These are phyloP conservation scores for Ophiostoma piceae DNA, from an alignment of 2,329 filamentous ascomycete genomes.

Conservation along the genomic window DNA sequence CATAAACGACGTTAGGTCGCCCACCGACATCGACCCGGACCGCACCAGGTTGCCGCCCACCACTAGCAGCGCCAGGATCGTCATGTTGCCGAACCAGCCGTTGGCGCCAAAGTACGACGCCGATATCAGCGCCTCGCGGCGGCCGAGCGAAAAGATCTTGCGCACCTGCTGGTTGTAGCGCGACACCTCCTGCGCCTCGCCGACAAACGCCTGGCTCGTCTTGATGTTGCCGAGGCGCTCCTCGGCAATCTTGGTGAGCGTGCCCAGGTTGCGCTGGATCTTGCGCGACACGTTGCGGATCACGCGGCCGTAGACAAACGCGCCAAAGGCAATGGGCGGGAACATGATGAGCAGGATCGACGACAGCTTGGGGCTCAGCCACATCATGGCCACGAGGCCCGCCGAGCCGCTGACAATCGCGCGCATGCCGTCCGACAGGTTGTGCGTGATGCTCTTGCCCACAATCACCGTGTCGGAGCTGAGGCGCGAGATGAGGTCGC, in stretches of 20 bases:
- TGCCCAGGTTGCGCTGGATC: slow-evolving; percentile 90
- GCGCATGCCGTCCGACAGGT: slow-evolving; percentile 90
- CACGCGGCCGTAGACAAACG: slow-evolving; percentile 84
- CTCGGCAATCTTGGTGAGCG: slow-evolving; percentile 93
- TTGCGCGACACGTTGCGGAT: slow-evolving; percentile 85
- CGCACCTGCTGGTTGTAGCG: slow-evolving; percentile 91
- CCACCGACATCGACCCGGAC: slow-evolving; percentile 77
- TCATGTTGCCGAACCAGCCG: slow-evolving; percentile 93
- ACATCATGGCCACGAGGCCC: slow-evolving; percentile 91
- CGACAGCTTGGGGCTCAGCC: slow-evolving; percentile 85
- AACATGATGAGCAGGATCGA: slow-evolving; percentile 81
- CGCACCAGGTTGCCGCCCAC: slow-evolving; percentile 88
- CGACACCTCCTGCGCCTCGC: slow-evolving; percentile 81
- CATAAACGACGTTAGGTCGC: slow-evolving; percentile 91
- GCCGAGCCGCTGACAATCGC: slow-evolving; percentile 84
- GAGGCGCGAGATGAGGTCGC: slow-evolving; percentile 90
- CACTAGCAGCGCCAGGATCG: slow-evolving; percentile 82
- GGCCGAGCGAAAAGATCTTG: slow-evolving; percentile 85
- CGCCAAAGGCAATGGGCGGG: slow-evolving; percentile 82
- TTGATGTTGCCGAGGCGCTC: slow-evolving; percentile 95
- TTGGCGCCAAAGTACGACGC: slow-evolving; percentile 85
- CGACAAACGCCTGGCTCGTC: slow-evolving; percentile 93
- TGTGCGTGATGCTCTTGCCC: slow-evolving; percentile 97
- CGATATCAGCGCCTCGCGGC: slow-evolving; percentile 78
- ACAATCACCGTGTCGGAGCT: slow-evolving; percentile 97